Conservation (phyloP, 257 asterid species). For the Solanum boliviense region DNA sequence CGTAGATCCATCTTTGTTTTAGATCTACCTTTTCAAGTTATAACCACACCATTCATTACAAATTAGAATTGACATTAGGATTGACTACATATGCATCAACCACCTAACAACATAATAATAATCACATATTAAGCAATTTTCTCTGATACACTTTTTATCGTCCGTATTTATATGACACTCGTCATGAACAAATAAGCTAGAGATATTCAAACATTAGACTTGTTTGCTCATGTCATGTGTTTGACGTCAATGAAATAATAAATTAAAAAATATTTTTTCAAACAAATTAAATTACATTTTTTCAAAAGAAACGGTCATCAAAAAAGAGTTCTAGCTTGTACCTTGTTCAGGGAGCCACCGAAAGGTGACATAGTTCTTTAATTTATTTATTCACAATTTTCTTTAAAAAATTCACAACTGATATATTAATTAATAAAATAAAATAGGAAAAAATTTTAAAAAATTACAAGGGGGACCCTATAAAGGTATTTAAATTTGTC, state of each 20-base stretch:
- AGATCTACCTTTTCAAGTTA: too few relatives aligned
- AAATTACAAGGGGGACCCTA: background rate
- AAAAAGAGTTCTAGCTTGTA: background rate
- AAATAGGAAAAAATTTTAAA: too few relatives aligned
- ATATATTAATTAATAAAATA: background rate
- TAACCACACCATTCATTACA: background rate
- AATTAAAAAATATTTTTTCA: background rate
- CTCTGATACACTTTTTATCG: too few relatives aligned
- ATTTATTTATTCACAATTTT: background rate
- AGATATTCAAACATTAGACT: background rate
- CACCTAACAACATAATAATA: background rate
- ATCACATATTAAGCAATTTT: background rate
- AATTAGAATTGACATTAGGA: too few relatives aligned
- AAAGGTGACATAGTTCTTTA: background rate
- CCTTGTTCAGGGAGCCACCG: slow-evolving; percentile 2
- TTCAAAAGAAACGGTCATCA: background rate
- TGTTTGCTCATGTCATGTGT: background rate
- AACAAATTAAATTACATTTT: background rate
- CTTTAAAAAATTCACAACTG: background rate
- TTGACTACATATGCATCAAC: too few relatives aligned
- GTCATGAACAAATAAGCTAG: background rate
- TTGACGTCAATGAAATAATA: background rate
- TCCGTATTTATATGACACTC: too few relatives aligned
- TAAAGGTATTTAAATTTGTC: slow-evolving; percentile 23
- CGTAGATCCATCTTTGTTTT: background rate